A percentile compares a stretch with the other conserved stretches of the same genome.
These are phyloP conservation scores for Russula sp. DNA, from an alignment of 768 basidiomycete species.

Conservation along the genomic window DNA sequence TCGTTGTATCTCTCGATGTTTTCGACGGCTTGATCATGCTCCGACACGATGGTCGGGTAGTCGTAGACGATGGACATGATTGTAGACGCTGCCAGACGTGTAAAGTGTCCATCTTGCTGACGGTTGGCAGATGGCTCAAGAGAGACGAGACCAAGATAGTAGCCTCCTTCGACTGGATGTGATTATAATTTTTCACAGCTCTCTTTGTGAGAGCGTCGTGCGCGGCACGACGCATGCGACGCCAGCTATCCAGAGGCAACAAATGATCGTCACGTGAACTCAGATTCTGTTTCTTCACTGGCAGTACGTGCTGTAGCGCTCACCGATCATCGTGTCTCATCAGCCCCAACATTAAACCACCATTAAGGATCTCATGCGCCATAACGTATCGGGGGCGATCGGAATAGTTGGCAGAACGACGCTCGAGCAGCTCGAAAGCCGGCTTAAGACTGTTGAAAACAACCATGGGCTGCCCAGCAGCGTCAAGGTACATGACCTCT, in stretches of 20 bases:
- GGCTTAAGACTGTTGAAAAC: slow-evolving; percentile 10
- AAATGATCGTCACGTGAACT: too few species aligned
- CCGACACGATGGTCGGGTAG: slow-evolving; percentile 13
- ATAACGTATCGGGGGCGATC: slow-evolving; percentile 28
- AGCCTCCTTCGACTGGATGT: slow-evolving; percentile 36
- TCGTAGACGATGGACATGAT: slow-evolving; percentile 35
- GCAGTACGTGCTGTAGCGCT: not conserved
- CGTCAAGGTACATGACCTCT: slow-evolving; percentile 31
- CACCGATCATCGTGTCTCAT: slow-evolving; percentile 8
- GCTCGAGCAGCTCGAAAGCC: slow-evolving; percentile 32
- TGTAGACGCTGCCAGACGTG: slow-evolving; percentile 32
- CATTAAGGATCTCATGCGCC: slow-evolving; percentile 19
- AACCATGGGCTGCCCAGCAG: slow-evolving; percentile 28
- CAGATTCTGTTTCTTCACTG: too few species aligned
- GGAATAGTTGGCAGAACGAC: slow-evolving; percentile 34
- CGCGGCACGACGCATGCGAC: slow-evolving; percentile 36
- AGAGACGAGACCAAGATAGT: slow-evolving; percentile 34
- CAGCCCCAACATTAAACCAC: slow-evolving; percentile 9
- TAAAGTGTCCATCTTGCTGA: slow-evolving; percentile 36
- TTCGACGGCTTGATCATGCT: not conserved
- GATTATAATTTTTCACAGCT: slow-evolving; percentile 30
- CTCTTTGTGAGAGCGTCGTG: slow-evolving; percentile 37
- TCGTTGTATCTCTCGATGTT: not conserved
- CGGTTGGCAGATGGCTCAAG: slow-evolving; percentile 31
- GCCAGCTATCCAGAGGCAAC: slow-evolving; percentile 32